A percentile compares a stretch with the other conserved stretches of the same genome.
Evolutionary conservation across 345 rosid genomes (phyloP).

Genomic region (Draba incana): DNA sequence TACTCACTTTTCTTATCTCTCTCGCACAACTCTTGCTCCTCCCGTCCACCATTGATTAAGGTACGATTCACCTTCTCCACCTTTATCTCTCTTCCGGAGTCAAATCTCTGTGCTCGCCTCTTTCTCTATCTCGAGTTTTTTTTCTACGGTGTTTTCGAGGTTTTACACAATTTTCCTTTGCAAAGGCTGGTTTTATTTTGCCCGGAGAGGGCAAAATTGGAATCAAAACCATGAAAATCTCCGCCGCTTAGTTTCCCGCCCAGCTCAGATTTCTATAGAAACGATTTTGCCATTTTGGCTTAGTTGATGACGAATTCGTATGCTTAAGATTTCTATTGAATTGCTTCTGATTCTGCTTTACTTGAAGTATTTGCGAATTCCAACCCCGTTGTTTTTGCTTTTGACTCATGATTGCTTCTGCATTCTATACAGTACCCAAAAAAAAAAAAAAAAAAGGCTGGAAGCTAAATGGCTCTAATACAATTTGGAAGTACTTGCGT

Average conservation of each 20-base stretch:
- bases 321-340: background rate
- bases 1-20: conserved; percentile 23
- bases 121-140: background rate
- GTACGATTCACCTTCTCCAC: conserved; percentile 25
- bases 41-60: conserved; percentile 25
- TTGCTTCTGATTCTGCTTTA: background rate
- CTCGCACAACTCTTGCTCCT: conserved; percentile 18
- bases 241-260: background rate
- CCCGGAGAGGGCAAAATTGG: background rate
- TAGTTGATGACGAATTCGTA: conserved; percentile 2
- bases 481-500: conserved; percentile 74
- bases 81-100: background rate
- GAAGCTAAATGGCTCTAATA: conserved; percentile 61
- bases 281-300: background rate
- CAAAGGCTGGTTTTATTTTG: background rate
- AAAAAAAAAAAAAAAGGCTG: background rate
- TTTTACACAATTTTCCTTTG: conserved; percentile 1
- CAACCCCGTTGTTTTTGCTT: background rate
- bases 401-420: conserved; percentile 10
- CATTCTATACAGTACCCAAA: background rate
- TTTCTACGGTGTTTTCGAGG: background rate
- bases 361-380: background rate
- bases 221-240: background rate
- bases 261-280: background rate
- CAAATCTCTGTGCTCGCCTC: background rate